Evolutionary conservation across 202 grass and related monocot genomes (phyloP).

Genomic region (Carex arenaria): DNA sequence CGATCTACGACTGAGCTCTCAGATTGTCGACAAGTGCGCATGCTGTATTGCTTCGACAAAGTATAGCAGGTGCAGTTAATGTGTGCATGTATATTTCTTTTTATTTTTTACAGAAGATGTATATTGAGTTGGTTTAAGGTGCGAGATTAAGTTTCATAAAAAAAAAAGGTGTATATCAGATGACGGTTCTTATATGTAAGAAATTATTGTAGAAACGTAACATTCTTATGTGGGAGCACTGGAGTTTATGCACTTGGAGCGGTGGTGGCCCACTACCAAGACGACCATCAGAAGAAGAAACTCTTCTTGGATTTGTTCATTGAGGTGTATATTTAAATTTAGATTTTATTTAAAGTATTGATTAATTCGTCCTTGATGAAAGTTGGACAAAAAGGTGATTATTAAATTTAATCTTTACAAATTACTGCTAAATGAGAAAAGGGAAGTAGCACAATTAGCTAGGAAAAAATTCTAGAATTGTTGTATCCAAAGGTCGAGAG

Average conservation of each 20-base stretch:
- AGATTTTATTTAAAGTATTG: no score
- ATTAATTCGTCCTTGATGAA: no score
- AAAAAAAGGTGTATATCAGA: no score
- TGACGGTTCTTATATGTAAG: not conserved
- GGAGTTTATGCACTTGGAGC: not conserved
- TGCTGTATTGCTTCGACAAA: not conserved
- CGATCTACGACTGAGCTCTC: not conserved
- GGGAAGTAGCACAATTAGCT: no score
- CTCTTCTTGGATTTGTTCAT: not conserved
- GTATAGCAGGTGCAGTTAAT: not conserved
- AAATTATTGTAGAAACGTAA: not conserved
- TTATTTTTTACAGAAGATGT: not conserved
- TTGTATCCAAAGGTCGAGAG: no score
- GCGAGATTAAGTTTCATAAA: no score
- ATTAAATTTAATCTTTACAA: no score
- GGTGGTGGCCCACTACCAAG: not conserved
- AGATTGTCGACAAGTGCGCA: conserved; percentile 12
- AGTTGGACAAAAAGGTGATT: no score
- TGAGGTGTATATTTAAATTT: not conserved
- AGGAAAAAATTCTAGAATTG: no score
- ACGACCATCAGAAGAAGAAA: not conserved
- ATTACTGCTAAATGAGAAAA: not conserved
- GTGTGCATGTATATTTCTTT: not conserved
- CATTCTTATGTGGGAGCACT: not conserved
- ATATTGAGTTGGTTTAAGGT: no score